Evolutionary conservation across 441 rosid species (phyloP).

Genomic region (Arabidopsis lyrata): DNA sequence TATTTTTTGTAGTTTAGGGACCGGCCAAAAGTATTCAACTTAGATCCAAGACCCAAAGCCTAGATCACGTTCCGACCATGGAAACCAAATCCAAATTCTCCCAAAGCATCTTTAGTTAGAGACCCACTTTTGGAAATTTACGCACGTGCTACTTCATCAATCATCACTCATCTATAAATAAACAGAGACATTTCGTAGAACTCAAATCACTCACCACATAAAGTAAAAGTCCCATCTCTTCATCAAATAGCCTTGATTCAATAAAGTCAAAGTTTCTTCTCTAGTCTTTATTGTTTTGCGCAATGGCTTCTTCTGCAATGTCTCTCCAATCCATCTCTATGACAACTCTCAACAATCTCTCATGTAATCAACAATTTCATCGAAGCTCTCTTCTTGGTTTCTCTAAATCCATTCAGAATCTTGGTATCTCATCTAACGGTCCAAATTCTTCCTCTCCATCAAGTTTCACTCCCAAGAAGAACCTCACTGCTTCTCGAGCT

Average conservation of each 20-base stretch:
- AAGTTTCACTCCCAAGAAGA: slow-evolving; percentile 32
- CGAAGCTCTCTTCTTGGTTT: slow-evolving; percentile 20
- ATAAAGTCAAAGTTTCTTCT: neutral
- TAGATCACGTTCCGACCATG: slow-evolving; percentile 3
- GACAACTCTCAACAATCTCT: slow-evolving; percentile 21
- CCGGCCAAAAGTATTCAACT: slow-evolving; percentile 10
- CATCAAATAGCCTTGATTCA: neutral
- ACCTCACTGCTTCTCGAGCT: neutral
- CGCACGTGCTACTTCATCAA: slow-evolving; percentile 19
- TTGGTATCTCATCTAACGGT: slow-evolving; percentile 37
- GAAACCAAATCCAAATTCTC: neutral
- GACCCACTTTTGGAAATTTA: neutral
- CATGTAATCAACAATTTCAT: slow-evolving; percentile 7
- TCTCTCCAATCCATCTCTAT: slow-evolving; percentile 36
- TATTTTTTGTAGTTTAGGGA: neutral
- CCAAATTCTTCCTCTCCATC: slow-evolving; percentile 16
- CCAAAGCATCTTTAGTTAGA: neutral
- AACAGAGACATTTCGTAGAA: neutral
- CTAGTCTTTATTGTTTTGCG: neutral
- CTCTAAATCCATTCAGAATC: slow-evolving; percentile 30
- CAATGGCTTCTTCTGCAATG: slow-evolving; percentile 40
- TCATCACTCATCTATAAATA: neutral
- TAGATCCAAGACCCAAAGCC: slow-evolving; percentile 1
- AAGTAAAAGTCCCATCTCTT: slow-evolving; percentile 10
- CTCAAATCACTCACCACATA: slow-evolving; percentile 26